Conservation (phyloP, 495 filamentous ascomycete genomes). For the Neurospora cerealis region DNA sequence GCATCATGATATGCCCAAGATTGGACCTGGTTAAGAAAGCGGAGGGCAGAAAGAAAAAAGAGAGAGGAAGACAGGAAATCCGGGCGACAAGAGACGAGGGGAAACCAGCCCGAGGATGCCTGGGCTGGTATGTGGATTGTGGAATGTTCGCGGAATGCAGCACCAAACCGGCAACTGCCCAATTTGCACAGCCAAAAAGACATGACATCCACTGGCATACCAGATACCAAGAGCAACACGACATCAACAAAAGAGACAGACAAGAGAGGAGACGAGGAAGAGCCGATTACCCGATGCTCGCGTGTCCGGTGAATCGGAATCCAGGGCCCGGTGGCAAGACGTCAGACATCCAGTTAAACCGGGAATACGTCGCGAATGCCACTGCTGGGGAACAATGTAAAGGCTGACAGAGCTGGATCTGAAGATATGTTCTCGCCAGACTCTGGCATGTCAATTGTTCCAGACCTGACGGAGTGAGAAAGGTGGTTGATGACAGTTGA, state of each 20-base stretch:
- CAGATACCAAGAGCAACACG: not conserved
- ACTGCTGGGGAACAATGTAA: not conserved
- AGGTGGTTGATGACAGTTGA: not conserved
- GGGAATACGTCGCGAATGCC: not conserved
- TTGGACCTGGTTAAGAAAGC: conserved; percentile 54
- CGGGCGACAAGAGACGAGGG: not conserved
- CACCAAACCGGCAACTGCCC: not conserved
- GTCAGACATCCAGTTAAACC: not conserved
- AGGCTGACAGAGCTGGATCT: not conserved
- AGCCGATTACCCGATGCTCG: not conserved
- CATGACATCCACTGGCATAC: not conserved
- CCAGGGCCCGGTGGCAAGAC: not conserved
- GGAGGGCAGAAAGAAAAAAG: not conserved
- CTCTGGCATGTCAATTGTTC: not conserved
- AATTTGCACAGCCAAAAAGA: not conserved
- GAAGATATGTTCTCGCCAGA: not conserved
- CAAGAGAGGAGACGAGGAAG: not conserved
- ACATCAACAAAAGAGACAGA: not conserved
- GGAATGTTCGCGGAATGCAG: not conserved
- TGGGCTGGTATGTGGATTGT: not conserved
- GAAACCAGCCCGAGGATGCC: not conserved
- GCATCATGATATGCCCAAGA: conserved; percentile 95
- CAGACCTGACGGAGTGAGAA: not conserved
- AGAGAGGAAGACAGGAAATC: not conserved
- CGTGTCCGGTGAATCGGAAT: not conserved